These are phyloP conservation scores for Papiliotrema terrestris DNA, from an alignment of 1,284 basidiomycete species.

Conservation along the genomic window DNA sequence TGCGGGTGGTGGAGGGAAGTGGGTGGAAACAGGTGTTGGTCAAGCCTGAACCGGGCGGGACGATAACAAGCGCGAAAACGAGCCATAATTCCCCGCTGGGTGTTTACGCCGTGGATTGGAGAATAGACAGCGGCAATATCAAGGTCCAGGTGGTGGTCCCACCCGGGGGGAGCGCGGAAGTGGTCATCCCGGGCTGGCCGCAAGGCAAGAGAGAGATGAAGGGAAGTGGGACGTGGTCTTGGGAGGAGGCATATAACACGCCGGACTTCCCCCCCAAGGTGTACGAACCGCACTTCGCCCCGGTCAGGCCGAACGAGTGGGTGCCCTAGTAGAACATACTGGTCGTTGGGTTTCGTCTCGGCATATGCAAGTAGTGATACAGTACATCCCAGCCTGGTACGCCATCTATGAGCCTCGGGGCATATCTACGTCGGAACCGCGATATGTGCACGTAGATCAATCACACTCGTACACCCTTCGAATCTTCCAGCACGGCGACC, in stretches of 20 bases:
- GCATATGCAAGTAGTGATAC: too few relatives aligned
- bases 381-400: too few relatives aligned
- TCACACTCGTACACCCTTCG: neutral
- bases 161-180: constrained; percentile 24
- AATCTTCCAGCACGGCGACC: constrained; percentile 8
- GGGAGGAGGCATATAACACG: constrained; percentile 3
- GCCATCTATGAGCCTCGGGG: too few relatives aligned
- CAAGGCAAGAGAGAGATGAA: constrained; percentile 19
- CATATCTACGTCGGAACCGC: too few relatives aligned
- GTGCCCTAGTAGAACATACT: neutral
- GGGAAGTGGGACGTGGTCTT: constrained; percentile 14
- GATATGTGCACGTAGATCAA: too few relatives aligned
- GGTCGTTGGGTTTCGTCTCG: neutral
- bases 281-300: constrained; percentile 11
- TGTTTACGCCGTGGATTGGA: constrained; percentile 17
- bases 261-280: constrained; percentile 9
- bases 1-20: constrained; percentile 16
- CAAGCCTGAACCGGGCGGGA: constrained; percentile 38
- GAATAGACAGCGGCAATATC: constrained; percentile 16
- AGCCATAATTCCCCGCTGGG: constrained; percentile 23
- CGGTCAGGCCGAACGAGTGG: constrained; percentile 12
- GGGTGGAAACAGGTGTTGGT: constrained; percentile 33
- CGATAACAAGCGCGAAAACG: constrained; percentile 27
- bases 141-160: constrained; percentile 26
- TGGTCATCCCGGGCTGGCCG: constrained; percentile 20